A percentile compares a stretch with the other conserved stretches of the same genome.
These are phyloP conservation scores for Hyphodiscus hymeniophilus DNA, from an alignment of 495 filamentous ascomycete species.

Conservation along the genomic window DNA sequence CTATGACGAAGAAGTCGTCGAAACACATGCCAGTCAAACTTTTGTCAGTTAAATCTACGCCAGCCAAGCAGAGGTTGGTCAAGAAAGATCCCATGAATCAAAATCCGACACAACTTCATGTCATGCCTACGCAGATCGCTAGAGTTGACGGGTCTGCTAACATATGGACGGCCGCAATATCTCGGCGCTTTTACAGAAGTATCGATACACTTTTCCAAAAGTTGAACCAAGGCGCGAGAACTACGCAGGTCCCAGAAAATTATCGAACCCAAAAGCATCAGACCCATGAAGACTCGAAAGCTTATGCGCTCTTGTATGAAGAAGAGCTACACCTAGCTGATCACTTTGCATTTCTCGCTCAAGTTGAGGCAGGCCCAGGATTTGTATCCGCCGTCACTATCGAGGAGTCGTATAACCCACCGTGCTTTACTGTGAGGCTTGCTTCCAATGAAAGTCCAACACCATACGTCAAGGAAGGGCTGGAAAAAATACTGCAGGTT, in stretches of 20 bases:
- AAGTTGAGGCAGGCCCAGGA: not conserved
- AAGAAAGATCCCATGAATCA: too few relatives aligned
- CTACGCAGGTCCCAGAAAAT: not conserved
- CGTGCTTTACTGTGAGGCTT: not conserved
- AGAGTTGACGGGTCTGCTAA: too few relatives aligned
- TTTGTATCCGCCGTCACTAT: conserved; percentile 1
- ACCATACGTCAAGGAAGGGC: not conserved
- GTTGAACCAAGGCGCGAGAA: not conserved
- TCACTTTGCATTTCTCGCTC: conserved; percentile 3
- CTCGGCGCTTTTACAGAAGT: not conserved
- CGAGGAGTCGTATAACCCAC: not conserved
- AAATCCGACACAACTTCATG: not conserved
- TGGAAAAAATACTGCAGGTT: not conserved
- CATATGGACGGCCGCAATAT: too few relatives aligned
- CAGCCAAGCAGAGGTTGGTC: too few relatives aligned
- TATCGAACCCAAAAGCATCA: not conserved
- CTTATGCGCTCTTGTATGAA: not conserved
- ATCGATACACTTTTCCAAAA: not conserved
- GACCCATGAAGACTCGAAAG: not conserved
- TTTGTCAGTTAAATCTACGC: too few relatives aligned
- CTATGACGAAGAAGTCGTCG: too few relatives aligned
- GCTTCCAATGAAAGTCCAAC: not conserved
- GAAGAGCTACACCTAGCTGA: conserved; percentile 3
- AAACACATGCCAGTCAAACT: too few relatives aligned
- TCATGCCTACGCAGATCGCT: not conserved